These are phyloP conservation scores for Dothiorella sarmentorum DNA, from an alignment of 2,329 filamentous ascomycete species.

Conservation along the genomic window DNA sequence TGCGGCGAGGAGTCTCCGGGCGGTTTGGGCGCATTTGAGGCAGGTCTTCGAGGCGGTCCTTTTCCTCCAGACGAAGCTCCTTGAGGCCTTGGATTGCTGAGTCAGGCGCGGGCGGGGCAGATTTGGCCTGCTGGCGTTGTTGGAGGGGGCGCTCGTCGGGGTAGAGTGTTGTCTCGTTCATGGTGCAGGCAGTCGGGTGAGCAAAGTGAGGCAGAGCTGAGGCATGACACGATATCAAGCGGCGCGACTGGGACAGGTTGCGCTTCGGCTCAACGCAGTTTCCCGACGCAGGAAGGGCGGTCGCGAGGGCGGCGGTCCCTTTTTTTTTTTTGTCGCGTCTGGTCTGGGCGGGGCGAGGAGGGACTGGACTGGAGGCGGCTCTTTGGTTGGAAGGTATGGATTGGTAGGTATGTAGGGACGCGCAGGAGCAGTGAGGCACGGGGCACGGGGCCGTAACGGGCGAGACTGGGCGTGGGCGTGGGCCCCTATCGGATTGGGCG, in stretches of 20 bases:
- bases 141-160: background rate
- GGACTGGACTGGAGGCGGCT: too few species aligned
- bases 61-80: constrained; percentile 7
- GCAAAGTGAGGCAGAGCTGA: constrained; percentile 3
- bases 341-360: background rate
- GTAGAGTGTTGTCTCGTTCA: background rate
- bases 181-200: background rate
- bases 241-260: constrained; percentile 13
- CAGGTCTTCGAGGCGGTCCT: constrained; percentile 10
- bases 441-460: background rate
- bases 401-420: background rate
- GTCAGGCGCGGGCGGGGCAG: constrained; percentile 4
- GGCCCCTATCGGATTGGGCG: background rate
- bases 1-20: constrained; percentile 35
- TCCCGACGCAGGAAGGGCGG: background rate
- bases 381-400: too few species aligned
- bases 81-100: constrained; percentile 9
- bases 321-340: too few species aligned
- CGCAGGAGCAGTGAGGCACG: constrained; percentile 6
- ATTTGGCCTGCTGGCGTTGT: constrained; percentile 3
- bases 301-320: constrained; percentile 2
- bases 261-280: background rate
- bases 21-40: constrained; percentile 20
- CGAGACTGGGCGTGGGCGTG: constrained; percentile 6
- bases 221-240: constrained; percentile 16